phyloP scores from a whole-genome alignment of 371 early-diverging fungal genomes.

The Encephalitozoon cuniculi region DNA sequence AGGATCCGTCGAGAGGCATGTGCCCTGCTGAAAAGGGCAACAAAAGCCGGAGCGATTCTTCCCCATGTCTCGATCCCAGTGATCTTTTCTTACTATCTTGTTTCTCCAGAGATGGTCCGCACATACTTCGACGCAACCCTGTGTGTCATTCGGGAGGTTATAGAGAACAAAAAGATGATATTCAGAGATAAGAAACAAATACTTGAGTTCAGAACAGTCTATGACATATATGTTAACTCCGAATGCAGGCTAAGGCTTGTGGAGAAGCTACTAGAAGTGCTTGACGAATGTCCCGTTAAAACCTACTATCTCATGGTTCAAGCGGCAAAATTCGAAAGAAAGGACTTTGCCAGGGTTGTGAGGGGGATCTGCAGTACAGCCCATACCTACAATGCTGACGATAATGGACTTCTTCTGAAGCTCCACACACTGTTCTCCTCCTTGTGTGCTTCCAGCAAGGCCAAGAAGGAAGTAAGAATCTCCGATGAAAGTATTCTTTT shows the following conservation, averaged over 20 bases:
- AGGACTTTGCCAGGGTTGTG: background rate
- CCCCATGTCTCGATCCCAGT: background rate
- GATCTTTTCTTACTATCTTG: background rate
- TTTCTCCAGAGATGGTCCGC: background rate
- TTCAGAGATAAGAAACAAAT: background rate
- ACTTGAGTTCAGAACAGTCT: background rate
- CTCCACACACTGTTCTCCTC: background rate
- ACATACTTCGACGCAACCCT: background rate
- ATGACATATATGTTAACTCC: background rate
- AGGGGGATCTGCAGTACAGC: background rate
- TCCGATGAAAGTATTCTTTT: background rate
- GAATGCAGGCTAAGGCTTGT: background rate
- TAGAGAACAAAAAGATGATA: background rate
- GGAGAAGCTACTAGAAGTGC: background rate
- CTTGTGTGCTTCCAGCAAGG: background rate
- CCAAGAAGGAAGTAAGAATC: background rate
- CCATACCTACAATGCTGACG: background rate
- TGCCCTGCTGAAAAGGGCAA: background rate
- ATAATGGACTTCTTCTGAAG: background rate
- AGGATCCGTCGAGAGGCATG: background rate
- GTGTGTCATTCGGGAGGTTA: background rate
- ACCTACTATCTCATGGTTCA: conserved; percentile 2
- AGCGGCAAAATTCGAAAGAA: background rate
- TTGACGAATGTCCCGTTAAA: background rate
- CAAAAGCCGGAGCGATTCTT: background rate